Base-by-base conservation (phyloP, 2,329 filamentous ascomycete species). In the Diaporthe citriasiana region DNA sequence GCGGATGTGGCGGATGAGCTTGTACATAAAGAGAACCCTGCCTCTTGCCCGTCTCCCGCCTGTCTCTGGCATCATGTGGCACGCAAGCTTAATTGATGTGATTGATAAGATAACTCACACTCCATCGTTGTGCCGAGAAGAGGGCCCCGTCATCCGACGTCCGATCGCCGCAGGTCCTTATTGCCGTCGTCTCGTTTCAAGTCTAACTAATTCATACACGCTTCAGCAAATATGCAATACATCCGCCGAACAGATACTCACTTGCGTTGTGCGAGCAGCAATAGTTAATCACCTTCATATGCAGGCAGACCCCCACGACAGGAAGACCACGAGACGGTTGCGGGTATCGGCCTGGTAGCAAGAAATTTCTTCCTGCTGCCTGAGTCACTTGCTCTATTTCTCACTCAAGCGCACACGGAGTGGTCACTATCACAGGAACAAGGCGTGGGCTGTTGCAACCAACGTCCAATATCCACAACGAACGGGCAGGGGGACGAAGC, bases 21-120 rank as follows among this genome's bases (percentile, higher is more conserved):
- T 40, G 63, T 15, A n/a, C n/a, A n/a, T n/a, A 38, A 27, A 27
- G 63, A 50, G 63, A 40, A 53, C 45, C 63, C 63, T 68, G 63
- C 30, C 63, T 68, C 12, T 4, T 19, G 42, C 15, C 47, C 45
- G 22, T 1, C 45, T 22, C 45, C 22, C 45, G 22, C 42, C 42
- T 45, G 60, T 35, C 60, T 38, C 27, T 53, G 45, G 45, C 30
- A 66, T 38, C n/a, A n/a, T n/a, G n/a, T n/a, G n/a, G n/a, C n/a
- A n/a, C n/a, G 63, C 63, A 38, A 66, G 45, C 45, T 47, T 22
- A 13, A 8, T 19, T 68, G 63, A 68, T 68, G 63, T 22, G 63
- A 68, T 68, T 53, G 63, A 68, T 68, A 68, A 68, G 63, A 68
- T 68, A 68, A 53, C 63, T 17, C 15, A 40, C 15, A 40, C 63